A percentile compares a stretch with the other conserved stretches of the same genome.
Conservation (phyloP, 306 rosid genomes). For the Astragalus glycyphyllos region DNA sequence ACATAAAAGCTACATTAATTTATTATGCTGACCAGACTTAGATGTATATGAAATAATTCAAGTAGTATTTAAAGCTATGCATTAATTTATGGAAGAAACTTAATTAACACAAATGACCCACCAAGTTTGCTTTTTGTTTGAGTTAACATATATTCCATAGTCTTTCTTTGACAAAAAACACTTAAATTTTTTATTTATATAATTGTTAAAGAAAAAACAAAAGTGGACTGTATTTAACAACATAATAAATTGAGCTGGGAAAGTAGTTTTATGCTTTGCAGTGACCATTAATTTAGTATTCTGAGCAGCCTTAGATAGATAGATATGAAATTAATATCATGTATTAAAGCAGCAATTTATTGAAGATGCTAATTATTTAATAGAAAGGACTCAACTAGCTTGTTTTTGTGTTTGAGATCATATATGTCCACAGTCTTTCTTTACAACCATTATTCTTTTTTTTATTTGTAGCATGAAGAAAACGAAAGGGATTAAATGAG, state of each 20-base stretch:
- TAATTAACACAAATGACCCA: constrained; percentile 43
- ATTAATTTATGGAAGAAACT: constrained; percentile 35
- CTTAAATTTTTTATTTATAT: not conserved
- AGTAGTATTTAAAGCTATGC: constrained; percentile 21
- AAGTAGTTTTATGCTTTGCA: constrained; percentile 48
- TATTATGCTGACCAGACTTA: constrained; percentile 43
- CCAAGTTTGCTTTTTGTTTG: constrained; percentile 34
- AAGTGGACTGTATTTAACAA: constrained; percentile 27
- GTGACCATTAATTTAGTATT: constrained; percentile 41
- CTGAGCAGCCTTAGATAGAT: constrained; percentile 35
- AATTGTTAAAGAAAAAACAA: constrained; percentile 41
- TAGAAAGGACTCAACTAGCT: constrained; percentile 36
- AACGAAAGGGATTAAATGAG: constrained; percentile 26
- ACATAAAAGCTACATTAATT: constrained; percentile 46
- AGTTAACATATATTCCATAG: constrained; percentile 10
- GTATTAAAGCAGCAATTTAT: constrained; percentile 24
- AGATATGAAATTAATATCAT: constrained; percentile 19
- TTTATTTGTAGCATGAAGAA: constrained; percentile 26
- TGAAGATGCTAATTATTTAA: constrained; percentile 17
- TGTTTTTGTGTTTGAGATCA: constrained; percentile 38
- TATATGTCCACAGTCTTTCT: constrained; percentile 18
- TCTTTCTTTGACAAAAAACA: constrained; percentile 14
- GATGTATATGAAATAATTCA: constrained; percentile 24
- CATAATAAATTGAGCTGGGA: constrained; percentile 38
- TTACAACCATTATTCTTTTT: constrained; percentile 6